A percentile compares a stretch with the other conserved stretches of the same genome.
These are phyloP conservation scores for Vachellia pachyceras DNA, from an alignment of 306 rosid genomes.

Conservation along the genomic window DNA sequence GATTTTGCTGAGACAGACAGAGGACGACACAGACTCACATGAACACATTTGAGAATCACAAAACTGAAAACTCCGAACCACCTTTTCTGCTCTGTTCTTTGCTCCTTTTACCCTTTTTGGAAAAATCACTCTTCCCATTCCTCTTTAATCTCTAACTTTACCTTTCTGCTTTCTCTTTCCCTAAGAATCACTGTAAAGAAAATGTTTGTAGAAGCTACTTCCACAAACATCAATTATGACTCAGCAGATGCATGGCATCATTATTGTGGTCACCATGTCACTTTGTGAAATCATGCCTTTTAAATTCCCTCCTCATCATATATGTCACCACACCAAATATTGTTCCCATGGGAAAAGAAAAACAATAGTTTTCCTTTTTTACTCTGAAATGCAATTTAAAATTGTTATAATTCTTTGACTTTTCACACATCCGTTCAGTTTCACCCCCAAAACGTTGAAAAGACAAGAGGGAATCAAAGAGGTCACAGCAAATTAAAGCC, in stretches of 20 bases:
- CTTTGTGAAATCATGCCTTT: constrained; percentile 29
- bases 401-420: background rate
- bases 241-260: constrained; percentile 18
- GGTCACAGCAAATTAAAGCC: no score
- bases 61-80: background rate
- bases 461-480: background rate
- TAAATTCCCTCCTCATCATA: background rate
- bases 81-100: background rate
- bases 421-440: background rate
- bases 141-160: background rate
- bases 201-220: constrained; percentile 6
- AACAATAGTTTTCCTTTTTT: background rate
- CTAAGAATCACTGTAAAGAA: background rate
- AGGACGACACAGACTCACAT: background rate
- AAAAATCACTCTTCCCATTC: background rate
- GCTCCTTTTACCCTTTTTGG: background rate
- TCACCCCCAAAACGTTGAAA: background rate
- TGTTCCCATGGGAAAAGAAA: background rate
- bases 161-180: background rate
- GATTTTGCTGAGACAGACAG: no score
- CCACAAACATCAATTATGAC: background rate
- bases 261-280: constrained; percentile 30
- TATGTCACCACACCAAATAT: background rate
- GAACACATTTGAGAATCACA: background rate
- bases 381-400: background rate